A percentile compares a stretch with the other conserved stretches of the same genome.
phyloP scores from a whole-genome alignment of 305 asterid species.

The Fraxinus sp. region DNA sequence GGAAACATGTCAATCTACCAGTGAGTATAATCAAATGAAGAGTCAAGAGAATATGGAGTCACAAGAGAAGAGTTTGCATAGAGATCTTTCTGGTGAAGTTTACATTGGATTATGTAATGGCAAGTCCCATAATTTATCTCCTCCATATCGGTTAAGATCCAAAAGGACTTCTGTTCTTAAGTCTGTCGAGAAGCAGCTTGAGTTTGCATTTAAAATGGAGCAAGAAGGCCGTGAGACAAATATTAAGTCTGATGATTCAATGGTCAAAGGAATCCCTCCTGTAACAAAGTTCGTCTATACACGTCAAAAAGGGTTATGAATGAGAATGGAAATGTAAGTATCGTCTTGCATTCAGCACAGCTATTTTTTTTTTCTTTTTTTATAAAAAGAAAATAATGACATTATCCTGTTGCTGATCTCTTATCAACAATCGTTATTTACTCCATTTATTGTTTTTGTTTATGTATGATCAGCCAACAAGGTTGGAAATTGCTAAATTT shows the following conservation, averaged over 20 bases:
- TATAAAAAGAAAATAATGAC: not conserved
- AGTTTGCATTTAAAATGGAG: slow-evolving; percentile 51
- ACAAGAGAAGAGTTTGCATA: slow-evolving; percentile 30
- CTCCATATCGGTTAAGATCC: slow-evolving; percentile 73
- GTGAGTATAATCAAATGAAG: slow-evolving; percentile 23
- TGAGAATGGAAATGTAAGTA: slow-evolving; percentile 23
- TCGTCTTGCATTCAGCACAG: not conserved
- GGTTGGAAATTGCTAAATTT: not conserved
- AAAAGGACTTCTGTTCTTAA: slow-evolving; percentile 61
- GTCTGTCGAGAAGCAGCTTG: slow-evolving; percentile 92
- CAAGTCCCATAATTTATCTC: slow-evolving; percentile 66
- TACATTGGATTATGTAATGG: slow-evolving; percentile 35
- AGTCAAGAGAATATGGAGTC: slow-evolving; percentile 33
- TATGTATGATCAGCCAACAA: not conserved
- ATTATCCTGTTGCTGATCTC: not conserved
- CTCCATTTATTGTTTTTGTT: not conserved
- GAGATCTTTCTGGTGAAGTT: slow-evolving; percentile 33
- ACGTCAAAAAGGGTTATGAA: slow-evolving; percentile 52
- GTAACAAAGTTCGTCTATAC: slow-evolving; percentile 48
- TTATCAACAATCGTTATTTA: not conserved
- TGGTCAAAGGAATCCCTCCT: slow-evolving; percentile 41
- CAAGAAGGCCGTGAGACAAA: slow-evolving; percentile 28
- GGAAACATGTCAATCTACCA: slow-evolving; percentile 29
- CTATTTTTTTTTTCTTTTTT: not conserved
- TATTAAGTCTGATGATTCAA: slow-evolving; percentile 39